Evolutionary conservation across 2,329 filamentous ascomycete species (phyloP).

Genomic region (Chaetomium strumarium): DNA sequence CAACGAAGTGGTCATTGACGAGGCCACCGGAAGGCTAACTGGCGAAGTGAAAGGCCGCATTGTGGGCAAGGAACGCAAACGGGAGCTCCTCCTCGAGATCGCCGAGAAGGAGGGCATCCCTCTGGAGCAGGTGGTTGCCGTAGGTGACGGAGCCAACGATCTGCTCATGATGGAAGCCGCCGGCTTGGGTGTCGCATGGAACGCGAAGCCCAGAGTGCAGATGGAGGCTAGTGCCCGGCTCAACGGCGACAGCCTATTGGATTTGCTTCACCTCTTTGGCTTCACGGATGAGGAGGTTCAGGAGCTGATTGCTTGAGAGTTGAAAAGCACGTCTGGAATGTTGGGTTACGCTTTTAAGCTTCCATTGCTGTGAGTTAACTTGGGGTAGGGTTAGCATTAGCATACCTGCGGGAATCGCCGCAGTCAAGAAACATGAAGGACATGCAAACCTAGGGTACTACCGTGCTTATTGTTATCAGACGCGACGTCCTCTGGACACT

Average conservation of each 20-base stretch:
- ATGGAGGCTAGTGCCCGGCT: slow-evolving; percentile 66
- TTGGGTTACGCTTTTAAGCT: background rate
- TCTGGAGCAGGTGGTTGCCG: slow-evolving; percentile 62
- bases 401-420: too few relatives aligned
- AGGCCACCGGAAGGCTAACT: slow-evolving; percentile 52
- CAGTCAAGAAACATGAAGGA: too few relatives aligned
- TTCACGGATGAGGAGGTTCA: slow-evolving; percentile 60
- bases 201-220: slow-evolving; percentile 78
- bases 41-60: slow-evolving; percentile 68
- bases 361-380: background rate
- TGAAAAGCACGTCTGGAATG: background rate
- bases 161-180: slow-evolving; percentile 72
- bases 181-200: slow-evolving; percentile 74
- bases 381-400: background rate
- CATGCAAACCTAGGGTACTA: too few relatives aligned
- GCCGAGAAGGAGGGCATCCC: slow-evolving; percentile 60
- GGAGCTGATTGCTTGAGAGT: slow-evolving; percentile 35
- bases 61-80: slow-evolving; percentile 70
- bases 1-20: slow-evolving; percentile 69
- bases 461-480: too few relatives aligned
- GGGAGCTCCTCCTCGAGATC: slow-evolving; percentile 64
- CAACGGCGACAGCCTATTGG: slow-evolving; percentile 64
- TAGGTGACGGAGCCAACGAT: slow-evolving; percentile 81
- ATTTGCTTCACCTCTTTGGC: slow-evolving; percentile 69
- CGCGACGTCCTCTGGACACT: too few relatives aligned